Conservation (phyloP, 2,329 filamentous ascomycete species). For the Colletotrichum coccodes region DNA sequence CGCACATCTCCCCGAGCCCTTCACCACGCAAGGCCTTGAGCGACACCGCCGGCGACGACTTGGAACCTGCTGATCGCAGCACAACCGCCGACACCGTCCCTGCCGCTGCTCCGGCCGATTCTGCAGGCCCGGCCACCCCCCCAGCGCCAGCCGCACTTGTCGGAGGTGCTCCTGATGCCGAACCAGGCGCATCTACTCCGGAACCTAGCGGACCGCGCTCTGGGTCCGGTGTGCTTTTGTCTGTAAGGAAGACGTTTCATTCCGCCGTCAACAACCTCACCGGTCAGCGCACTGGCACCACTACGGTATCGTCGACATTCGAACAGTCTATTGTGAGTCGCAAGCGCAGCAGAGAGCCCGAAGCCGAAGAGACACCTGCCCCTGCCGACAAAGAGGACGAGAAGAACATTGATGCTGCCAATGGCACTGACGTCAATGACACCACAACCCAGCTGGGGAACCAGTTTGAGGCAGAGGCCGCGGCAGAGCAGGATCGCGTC, state of each 20-base stretch:
- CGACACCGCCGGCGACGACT: constrained; percentile 5
- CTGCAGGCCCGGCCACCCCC: background rate
- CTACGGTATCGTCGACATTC: constrained; percentile 11
- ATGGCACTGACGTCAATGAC: constrained; percentile 5
- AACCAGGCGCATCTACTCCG: background rate
- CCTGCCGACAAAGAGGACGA: background rate
- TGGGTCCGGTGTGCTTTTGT: background rate
- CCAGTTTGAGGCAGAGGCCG: constrained; percentile 13
- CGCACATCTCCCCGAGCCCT: background rate
- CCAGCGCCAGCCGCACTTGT: background rate
- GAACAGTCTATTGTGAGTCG: constrained; percentile 26
- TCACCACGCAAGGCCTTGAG: background rate
- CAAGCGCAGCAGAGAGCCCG: constrained; percentile 24
- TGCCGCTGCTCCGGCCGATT: background rate
- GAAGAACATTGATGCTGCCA: background rate
- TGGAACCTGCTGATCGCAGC: background rate
- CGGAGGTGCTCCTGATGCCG: background rate
- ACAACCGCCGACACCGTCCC: background rate
- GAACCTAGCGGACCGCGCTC: background rate
- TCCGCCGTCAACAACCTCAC: constrained; percentile 1
- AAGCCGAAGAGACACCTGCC: constrained; percentile 1
- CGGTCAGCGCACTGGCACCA: background rate
- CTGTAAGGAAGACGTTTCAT: constrained; percentile 12
- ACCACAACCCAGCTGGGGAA: constrained; percentile 12
- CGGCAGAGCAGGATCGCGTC: constrained; percentile 2